Percentiles rank a stretch among this genome's conserved stretches.
phyloP scores from a whole-genome alignment of 768 basidiomycete species.

The Trichaptum fuscoviolaceum region DNA sequence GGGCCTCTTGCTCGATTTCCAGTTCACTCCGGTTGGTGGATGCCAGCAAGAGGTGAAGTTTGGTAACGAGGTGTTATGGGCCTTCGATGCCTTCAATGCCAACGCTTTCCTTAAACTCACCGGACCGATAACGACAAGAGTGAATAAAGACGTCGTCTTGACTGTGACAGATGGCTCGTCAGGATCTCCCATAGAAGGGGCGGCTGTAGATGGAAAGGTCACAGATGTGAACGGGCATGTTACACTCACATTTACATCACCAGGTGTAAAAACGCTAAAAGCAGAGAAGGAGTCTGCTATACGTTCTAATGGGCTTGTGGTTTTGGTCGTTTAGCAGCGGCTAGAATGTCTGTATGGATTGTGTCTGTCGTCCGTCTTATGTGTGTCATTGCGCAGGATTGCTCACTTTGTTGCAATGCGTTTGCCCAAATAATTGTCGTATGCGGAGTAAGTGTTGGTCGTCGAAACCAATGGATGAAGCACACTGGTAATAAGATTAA shows the following conservation, averaged over 20 bases:
- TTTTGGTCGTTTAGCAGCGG: conserved; percentile 7
- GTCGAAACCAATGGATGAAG: too few relatives aligned
- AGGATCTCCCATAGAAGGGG: conserved; percentile 28
- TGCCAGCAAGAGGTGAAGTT: conserved; percentile 33
- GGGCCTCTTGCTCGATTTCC: conserved; percentile 31
- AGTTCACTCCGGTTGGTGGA: conserved; percentile 32
- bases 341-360: too few relatives aligned
- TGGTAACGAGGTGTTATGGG: conserved; percentile 31
- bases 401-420: too few relatives aligned
- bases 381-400: too few relatives aligned
- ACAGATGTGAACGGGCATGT: conserved; percentile 25
- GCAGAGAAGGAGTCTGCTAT: conserved; percentile 29
- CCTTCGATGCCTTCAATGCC: conserved; percentile 33
- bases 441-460: too few relatives aligned
- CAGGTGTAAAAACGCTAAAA: conserved; percentile 25
- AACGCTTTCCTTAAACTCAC: conserved; percentile 29
- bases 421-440: too few relatives aligned
- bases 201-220: conserved; percentile 21
- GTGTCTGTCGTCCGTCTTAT: too few relatives aligned
- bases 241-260: conserved; percentile 20
- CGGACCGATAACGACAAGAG: conserved; percentile 23
- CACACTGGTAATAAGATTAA: too few relatives aligned
- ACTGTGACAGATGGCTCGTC: conserved; percentile 34
- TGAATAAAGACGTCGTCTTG: conserved; percentile 25
- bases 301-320: conserved; percentile 26